Conservation (phyloP, 441 rosid species). For the Breynia disticha region DNA sequence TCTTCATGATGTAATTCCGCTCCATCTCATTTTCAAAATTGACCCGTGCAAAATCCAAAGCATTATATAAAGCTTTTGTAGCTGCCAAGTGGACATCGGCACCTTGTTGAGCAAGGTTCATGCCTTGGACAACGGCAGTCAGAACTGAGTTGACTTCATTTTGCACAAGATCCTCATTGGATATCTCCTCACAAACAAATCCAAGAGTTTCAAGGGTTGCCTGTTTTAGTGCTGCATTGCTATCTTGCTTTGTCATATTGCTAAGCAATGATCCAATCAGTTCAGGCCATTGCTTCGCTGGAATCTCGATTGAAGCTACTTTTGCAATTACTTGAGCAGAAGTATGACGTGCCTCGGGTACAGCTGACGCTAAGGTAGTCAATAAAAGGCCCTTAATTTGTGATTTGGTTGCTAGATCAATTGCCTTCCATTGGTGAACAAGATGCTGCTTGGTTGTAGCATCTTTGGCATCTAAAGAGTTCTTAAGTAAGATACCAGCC, state of each 20-base stretch:
- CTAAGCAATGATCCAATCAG: slow-evolving; percentile 57
- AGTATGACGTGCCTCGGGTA: slow-evolving; percentile 70
- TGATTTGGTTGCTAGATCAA: slow-evolving; percentile 49
- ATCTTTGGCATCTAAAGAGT: slow-evolving; percentile 81
- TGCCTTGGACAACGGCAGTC: background rate
- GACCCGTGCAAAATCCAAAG: slow-evolving; percentile 23
- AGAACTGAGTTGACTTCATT: slow-evolving; percentile 37
- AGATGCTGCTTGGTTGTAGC: slow-evolving; percentile 50
- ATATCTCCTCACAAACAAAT: slow-evolving; percentile 82
- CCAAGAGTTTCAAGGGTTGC: slow-evolving; percentile 85
- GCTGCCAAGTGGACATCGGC: background rate
- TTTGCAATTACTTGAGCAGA: slow-evolving; percentile 87
- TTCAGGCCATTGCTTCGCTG: slow-evolving; percentile 85
- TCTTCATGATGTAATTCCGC: slow-evolving; percentile 79
- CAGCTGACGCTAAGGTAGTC: slow-evolving; percentile 60
- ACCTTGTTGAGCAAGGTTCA: background rate
- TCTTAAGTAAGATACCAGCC: slow-evolving; percentile 88
- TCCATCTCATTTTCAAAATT: slow-evolving; percentile 92
- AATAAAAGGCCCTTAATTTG: slow-evolving; percentile 65
- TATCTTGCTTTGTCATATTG: slow-evolving; percentile 70
- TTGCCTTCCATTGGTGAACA: slow-evolving; percentile 68
- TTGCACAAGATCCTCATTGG: slow-evolving; percentile 65
- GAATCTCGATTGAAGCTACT: slow-evolving; percentile 83
- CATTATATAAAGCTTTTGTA: background rate
- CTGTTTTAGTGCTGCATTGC: slow-evolving; percentile 56